Base-by-base conservation (phyloP, 1,284 basidiomycete species). In the Pseudozyma tsukubaensis region DNA sequence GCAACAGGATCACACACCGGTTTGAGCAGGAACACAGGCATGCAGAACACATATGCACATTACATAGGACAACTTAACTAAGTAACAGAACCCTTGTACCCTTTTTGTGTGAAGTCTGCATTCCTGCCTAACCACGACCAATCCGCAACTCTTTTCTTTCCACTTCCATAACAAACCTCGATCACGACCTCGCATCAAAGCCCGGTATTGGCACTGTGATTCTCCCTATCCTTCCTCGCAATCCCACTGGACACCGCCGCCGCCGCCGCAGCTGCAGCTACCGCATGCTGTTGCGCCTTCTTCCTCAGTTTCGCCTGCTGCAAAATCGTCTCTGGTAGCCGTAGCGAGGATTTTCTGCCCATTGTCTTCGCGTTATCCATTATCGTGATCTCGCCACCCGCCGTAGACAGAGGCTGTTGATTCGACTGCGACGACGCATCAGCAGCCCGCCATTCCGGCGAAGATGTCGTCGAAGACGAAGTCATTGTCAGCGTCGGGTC, bases 181-280 rank as follows among this genome's bases (percentile, higher is more conserved):
- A 29, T 29, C 24, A 29, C 6, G 24, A 3, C 24, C 24, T 29
- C 24, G 3, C 24, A 29, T 29, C 24, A 29, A 3, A 29, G 24
- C 24, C 24, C 29, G 16, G 24, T 45, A 34, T 43, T 8, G 18
- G 53, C 53, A 16, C 43, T 45, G 24, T n/a, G 37, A 32, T 57
- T 57, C 43, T 61, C 64, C 18, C 61, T 21, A 45, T 68, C 60
- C 53, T 68, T 72, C 24, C 70, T 43, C 9, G 70, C 70, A 29
- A 72, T 64, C 4, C 64, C 70, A 49, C 64, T 72, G 6, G 48
- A 24, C 0, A 60, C 70, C 1, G 70, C 70, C 5, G 59, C 63
- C 14, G 51, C 48, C 1, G 63, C 69, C 4, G 59, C 69, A 13
- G 63, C 63, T 6, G 53, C 64, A 9, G 40, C 60, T 9, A 47